These are phyloP conservation scores for Castanea crenata DNA, from an alignment of 306 rosid genomes.

Conservation along the genomic window DNA sequence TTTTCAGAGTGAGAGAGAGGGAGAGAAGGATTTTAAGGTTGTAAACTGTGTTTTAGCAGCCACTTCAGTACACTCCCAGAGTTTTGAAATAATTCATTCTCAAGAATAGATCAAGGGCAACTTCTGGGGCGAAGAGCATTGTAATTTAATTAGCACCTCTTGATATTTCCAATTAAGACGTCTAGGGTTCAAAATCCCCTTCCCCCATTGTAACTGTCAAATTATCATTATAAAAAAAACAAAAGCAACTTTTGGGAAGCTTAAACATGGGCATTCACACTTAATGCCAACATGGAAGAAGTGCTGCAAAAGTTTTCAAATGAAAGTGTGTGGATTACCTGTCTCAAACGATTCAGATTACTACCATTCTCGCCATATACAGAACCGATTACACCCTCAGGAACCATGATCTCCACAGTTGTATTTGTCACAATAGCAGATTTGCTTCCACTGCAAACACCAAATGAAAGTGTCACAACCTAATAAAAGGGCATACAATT, in stretches of 20 bases:
- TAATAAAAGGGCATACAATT: not conserved
- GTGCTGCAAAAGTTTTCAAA: not conserved
- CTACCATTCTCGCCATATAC: conserved; percentile 90
- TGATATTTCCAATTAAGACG: too few species aligned
- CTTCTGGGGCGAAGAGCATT: not conserved
- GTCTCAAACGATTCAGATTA: conserved; percentile 86
- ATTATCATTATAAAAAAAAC: too few species aligned
- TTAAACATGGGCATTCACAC: not conserved
- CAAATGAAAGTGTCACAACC: conserved; percentile 1
- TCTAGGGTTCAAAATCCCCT: too few species aligned
- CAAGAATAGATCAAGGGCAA: not conserved
- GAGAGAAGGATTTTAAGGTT: not conserved
- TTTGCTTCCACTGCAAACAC: conserved; percentile 73
- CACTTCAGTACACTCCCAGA: not conserved
- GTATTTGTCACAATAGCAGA: conserved; percentile 93
- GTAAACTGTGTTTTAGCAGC: not conserved
- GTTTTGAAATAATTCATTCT: not conserved
- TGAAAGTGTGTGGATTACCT: conserved; percentile 40
- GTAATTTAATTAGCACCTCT: too few species aligned
- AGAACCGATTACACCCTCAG: conserved; percentile 73
- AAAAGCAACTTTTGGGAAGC: not conserved
- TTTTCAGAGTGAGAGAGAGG: not conserved
- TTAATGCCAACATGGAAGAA: not conserved
- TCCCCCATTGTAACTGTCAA: too few species aligned
- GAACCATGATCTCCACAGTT: conserved; percentile 86